Evolutionary conservation across 192 early-diverging fungal genomes (phyloP), one percentile per base, ranked within the genome.

Genomic region (Coemansia sp.): DNA sequence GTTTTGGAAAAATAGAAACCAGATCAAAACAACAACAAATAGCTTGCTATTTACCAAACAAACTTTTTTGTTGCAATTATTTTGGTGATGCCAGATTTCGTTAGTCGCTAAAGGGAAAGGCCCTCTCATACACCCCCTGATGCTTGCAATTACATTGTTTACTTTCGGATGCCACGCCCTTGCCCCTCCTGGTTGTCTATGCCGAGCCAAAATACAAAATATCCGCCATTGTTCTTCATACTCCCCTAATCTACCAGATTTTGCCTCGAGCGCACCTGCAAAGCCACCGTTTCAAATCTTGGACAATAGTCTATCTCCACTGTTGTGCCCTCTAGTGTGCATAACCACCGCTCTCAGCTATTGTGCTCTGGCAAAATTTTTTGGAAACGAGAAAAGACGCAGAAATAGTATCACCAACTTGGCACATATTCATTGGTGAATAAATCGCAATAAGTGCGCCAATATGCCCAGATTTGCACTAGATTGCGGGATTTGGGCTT

Each of bases 201-300:
- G 58, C 58, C 58, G 58, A 60, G 34, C n/a, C 58, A 60, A 38
- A 60, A 60, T 31, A 60, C 58, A 38, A 60, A 60, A 60, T 60
- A 60, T 60, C 58, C 58, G 58, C 58, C 58, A 32, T 38, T 60
- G 58, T 60, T 3, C 15, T 60, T 60, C 46, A 2, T 48, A n/a
- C 46, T 46, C n/a, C 58, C 58, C 58, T 60, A 36, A 60, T 55
- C 51, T 55, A 31, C 51, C 51, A 55, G 51, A 60, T 60, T 60
- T 19, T 60, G 29, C 58, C 58, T 38, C 8, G 32, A 60, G 58
- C 58, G 32, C 58, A 36, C 58, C 58, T 60, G 58, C 34, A 38
- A 60, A 36, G 59, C 59, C 34, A 61, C 59, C 9, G 56, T 19
- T 32, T 11, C 51, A 29, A 29, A n/a, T 27, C 56, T 15, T 6